phyloP scores from a whole-genome alignment of 495 filamentous ascomycete genomes.

The Neurospora sp. region DNA sequence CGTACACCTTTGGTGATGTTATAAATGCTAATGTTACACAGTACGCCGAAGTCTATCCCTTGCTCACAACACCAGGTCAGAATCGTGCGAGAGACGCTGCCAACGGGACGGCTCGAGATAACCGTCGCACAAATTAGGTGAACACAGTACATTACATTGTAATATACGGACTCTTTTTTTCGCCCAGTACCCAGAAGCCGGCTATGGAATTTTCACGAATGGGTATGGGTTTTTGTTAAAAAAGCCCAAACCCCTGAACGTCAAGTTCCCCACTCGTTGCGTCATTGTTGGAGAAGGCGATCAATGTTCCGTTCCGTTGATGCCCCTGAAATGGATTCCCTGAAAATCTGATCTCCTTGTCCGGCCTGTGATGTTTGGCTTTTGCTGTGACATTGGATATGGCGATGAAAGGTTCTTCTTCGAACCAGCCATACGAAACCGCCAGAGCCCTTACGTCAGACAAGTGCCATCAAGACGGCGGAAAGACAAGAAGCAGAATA shows the following conservation, averaged over 20 bases:
- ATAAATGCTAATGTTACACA: background rate
- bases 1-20: constrained; percentile 21
- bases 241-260: background rate
- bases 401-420: background rate
- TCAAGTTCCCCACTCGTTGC: background rate
- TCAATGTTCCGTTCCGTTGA: background rate
- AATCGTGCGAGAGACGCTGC: background rate
- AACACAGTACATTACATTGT: background rate
- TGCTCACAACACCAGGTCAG: background rate
- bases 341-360: background rate
- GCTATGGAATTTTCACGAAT: background rate
- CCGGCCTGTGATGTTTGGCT: background rate
- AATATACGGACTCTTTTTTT: background rate
- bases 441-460: background rate
- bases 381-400: background rate
- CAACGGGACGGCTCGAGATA: background rate
- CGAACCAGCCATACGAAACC: background rate
- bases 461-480: background rate
- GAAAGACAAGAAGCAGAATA: background rate
- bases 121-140: background rate
- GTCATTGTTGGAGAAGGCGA: background rate
- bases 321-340: background rate
- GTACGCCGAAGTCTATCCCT: background rate
- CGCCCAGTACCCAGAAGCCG: background rate
- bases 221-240: background rate